Evolutionary conservation across 2,329 filamentous ascomycete genomes (phyloP), one percentile per base, ranked within the genome.

Genomic region (Phaeosphaeriaceae sp.): DNA sequence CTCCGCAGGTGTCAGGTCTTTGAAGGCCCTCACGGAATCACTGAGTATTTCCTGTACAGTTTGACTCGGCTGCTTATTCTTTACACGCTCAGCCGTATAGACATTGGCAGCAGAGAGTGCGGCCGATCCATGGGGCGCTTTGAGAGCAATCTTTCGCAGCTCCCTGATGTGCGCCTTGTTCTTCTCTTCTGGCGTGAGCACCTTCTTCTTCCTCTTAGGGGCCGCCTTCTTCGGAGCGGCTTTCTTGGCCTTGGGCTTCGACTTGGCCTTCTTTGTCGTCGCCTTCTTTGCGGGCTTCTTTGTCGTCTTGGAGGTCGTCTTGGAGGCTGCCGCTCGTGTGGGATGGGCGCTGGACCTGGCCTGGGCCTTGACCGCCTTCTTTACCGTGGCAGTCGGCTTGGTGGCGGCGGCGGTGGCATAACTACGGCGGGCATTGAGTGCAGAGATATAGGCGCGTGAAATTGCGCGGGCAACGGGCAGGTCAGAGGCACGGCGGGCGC

Each of bases 61-160:
- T 13, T 36, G 9, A 15, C 9, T 13, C 31, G 7, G 7, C 31
- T 11, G 13, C 31, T 15, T 36, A 15, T 36, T 36, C 31, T 36
- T 36, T 7, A 36, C 6, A 1, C 47, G 20, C 17, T 80, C 77
- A 21, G 48, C 25, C 2, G 72, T 24, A 63, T 70, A 80, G 19
- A 65, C 56, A 6, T 56, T 55, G 58, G 66, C 77, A 21, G 73
- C 68, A 19, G 51, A 64, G 1, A 64, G 0, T 1, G 25, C 0
- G 11, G 17, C 24, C 21, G 19, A 42, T 2, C 19, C 7, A 1
- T 59, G 36, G 4, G 80, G 80, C 40, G 73, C 72, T 20, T 62
- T 61, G 47, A 83, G 70, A 1, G 80, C 79, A 45, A 60, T 65
- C 61, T 68, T 66, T 62, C 78, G 79, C 47, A 80, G 66, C n/a